Evolutionary conservation across 2,329 filamentous ascomycete species (phyloP).

Genomic region (Lasiodiplodia hormozganensis): DNA sequence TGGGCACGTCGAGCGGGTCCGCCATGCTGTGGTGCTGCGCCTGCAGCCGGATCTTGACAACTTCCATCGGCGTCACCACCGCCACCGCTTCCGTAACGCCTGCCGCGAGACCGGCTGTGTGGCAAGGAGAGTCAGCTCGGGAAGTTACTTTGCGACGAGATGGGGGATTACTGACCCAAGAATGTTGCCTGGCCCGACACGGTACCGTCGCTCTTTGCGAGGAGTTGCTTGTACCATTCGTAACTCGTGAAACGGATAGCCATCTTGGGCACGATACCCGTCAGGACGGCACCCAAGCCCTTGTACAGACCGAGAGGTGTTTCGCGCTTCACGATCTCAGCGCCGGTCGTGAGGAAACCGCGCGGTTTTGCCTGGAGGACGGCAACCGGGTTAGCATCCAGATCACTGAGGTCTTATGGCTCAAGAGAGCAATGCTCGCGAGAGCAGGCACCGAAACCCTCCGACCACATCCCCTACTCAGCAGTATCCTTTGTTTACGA

Average conservation of each 20-base stretch:
- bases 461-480: neutral
- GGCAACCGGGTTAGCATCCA: neutral
- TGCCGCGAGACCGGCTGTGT: slow-evolving; percentile 80
- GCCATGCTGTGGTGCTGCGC: slow-evolving; percentile 98
- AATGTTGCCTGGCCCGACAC: slow-evolving; percentile 78
- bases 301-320: slow-evolving; percentile 96
- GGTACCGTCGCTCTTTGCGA: slow-evolving; percentile 69
- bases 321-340: slow-evolving; percentile 86
- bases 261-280: slow-evolving; percentile 98
- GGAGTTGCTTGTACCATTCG: slow-evolving; percentile 87
- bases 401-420: neutral
- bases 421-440: neutral
- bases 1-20: slow-evolving; percentile 92
- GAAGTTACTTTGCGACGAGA: neutral
- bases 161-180: slow-evolving; percentile 58
- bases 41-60: slow-evolving; percentile 97
- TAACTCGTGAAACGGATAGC: slow-evolving; percentile 98
- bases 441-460: neutral
- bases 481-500: neutral
- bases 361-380: slow-evolving; percentile 68
- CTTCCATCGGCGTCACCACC: slow-evolving; percentile 98
- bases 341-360: slow-evolving; percentile 86
- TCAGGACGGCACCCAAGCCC: slow-evolving; percentile 94
- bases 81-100: slow-evolving; percentile 96
- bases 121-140: neutral